These are phyloP conservation scores for Globisporangium cylindrosporum DNA, from an alignment of 352 stramenopile genomes.

Conservation along the genomic window DNA sequence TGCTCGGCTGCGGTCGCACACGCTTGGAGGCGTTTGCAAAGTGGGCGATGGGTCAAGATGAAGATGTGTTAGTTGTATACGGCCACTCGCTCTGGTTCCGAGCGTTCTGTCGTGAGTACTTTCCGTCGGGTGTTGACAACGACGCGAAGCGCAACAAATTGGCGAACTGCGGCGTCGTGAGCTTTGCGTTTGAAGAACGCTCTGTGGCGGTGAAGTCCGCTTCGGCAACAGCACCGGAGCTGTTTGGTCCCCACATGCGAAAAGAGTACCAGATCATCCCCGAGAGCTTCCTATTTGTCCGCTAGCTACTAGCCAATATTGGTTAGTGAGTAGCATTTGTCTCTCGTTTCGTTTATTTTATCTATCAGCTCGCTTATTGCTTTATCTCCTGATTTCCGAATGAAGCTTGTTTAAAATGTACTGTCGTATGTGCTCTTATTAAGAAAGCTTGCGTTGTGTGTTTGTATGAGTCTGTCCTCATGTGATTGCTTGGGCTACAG, in stretches of 20 bases:
- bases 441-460: too few species aligned
- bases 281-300: slow-evolving; percentile 31
- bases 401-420: neutral
- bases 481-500: neutral
- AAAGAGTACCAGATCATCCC: slow-evolving; percentile 36
- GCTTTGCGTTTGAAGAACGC: slow-evolving; percentile 61
- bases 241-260: neutral
- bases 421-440: too few species aligned
- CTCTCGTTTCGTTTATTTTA: neutral
- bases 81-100: slow-evolving; percentile 87
- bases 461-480: neutral
- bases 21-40: slow-evolving; percentile 60
- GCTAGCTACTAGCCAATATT: neutral
- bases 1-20: slow-evolving; percentile 54
- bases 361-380: neutral
- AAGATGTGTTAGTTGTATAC: slow-evolving; percentile 73
- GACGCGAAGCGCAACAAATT: slow-evolving; percentile 63
- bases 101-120: slow-evolving; percentile 79
- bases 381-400: neutral
- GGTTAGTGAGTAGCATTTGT: neutral
- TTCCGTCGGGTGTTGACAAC: slow-evolving; percentile 39
- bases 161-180: slow-evolving; percentile 74
- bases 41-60: slow-evolving; percentile 57
- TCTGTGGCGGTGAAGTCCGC: neutral
- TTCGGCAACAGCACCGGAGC: neutral